Conservation (phyloP, 352 stramenopile genomes). For the Thraustochytrium sp. region DNA sequence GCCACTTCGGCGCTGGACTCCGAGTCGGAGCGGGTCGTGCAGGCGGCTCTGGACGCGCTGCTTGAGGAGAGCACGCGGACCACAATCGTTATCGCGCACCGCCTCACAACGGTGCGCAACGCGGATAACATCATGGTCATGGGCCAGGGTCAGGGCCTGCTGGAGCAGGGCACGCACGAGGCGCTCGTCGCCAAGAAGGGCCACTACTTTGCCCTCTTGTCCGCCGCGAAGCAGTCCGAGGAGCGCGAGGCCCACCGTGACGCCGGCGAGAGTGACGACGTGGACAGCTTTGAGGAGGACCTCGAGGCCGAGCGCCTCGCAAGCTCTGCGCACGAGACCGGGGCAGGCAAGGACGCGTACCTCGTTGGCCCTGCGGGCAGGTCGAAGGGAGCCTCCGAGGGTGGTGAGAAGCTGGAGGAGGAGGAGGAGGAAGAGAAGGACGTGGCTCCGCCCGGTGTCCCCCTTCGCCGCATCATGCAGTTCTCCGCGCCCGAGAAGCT, state of each 20-base stretch:
- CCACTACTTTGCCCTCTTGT: constrained; percentile 38
- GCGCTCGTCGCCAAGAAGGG: constrained; percentile 64
- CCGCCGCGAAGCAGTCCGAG: constrained; percentile 37
- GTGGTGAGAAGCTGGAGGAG: neutral
- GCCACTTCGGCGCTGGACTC: constrained; percentile 68
- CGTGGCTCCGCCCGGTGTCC: neutral
- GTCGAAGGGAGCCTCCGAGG: no score
- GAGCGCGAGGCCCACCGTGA: neutral
- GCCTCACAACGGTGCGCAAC: constrained; percentile 83
- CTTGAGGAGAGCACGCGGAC: constrained; percentile 2
- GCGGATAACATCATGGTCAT: constrained; percentile 92
- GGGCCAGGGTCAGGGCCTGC: constrained; percentile 68
- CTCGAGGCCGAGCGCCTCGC: neutral
- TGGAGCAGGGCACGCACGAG: constrained; percentile 84
- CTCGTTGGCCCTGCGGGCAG: no score
- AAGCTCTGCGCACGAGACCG: no score
- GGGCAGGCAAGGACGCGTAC: no score
- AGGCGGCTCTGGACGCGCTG: constrained; percentile 60
- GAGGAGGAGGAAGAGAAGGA: neutral
- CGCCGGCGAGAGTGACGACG: neutral
- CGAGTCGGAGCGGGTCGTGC: constrained; percentile 66
- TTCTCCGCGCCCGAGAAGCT: constrained; percentile 10
- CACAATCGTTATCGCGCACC: constrained; percentile 82
- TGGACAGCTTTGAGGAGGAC: neutral
- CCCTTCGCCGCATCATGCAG: neutral